Percentiles rank a stretch among this genome's conserved stretches.
Conservation (phyloP, 2,329 filamentous ascomycete genomes). For the Fusarium sp. region DNA sequence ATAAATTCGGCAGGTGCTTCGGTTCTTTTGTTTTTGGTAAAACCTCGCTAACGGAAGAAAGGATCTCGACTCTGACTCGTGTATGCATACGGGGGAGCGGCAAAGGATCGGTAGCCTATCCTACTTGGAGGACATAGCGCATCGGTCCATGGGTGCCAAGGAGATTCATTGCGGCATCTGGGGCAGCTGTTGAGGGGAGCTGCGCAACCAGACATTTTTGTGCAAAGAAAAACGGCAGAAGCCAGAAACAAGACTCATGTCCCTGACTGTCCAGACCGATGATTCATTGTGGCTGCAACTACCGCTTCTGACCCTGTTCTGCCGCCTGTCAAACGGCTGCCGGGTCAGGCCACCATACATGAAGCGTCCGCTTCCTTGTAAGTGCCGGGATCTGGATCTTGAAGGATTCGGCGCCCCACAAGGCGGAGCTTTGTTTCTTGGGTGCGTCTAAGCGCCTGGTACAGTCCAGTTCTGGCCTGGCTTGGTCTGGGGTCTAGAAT, state of each 20-base stretch:
- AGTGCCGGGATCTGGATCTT: conserved; percentile 13
- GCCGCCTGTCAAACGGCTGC: background rate
- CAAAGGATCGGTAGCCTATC: too few relatives aligned
- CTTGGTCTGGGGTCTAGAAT: background rate
- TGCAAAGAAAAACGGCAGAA: background rate
- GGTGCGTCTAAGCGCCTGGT: conserved; percentile 10
- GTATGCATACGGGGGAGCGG: too few relatives aligned
- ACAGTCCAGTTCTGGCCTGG: background rate
- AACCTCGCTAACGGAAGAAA: too few relatives aligned
- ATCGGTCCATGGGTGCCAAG: background rate
- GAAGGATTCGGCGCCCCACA: background rate
- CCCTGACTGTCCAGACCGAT: conserved; percentile 2
- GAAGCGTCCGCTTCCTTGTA: background rate
- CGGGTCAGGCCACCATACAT: conserved; percentile 8
- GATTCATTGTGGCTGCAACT: conserved; percentile 26
- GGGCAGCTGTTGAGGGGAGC: too few relatives aligned
- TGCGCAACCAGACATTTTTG: too few relatives aligned
- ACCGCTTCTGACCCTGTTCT: background rate
- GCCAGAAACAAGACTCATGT: background rate
- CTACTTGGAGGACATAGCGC: too few relatives aligned
- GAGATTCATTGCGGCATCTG: too few relatives aligned
- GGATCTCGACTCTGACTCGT: too few relatives aligned
- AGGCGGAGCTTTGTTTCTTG: background rate
- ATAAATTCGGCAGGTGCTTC: too few relatives aligned
- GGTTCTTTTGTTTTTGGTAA: too few relatives aligned